These are phyloP conservation scores for Microbotryomycetes sp. DNA, from an alignment of 1,284 basidiomycete species.

Conservation along the genomic window DNA sequence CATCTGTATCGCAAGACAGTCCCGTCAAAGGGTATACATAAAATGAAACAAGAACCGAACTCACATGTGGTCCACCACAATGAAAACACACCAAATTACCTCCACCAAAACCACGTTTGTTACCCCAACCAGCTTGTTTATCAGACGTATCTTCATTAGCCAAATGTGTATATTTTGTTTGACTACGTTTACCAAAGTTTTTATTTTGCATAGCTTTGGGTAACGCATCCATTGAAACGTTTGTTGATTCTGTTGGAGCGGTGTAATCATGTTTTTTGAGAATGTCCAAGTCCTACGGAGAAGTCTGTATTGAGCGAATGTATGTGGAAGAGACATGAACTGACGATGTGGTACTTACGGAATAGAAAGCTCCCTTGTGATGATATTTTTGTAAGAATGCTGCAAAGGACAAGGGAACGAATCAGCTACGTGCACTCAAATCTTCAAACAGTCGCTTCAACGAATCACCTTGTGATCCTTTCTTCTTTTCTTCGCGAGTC, in stretches of 20 bases:
- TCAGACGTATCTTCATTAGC: slow-evolving; percentile 86
- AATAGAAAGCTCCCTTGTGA: slow-evolving; percentile 97
- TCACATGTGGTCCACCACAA: slow-evolving; percentile 48
- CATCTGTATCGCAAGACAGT: slow-evolving; percentile 28
- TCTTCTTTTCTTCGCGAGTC: slow-evolving; percentile 65
- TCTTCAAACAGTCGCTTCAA: not conserved
- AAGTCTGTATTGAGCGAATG: not conserved
- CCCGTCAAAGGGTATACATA: not conserved
- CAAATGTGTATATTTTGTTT: slow-evolving; percentile 89
- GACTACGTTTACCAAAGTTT: slow-evolving; percentile 87
- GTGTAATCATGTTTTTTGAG: slow-evolving; percentile 78
- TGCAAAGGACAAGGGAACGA: not conserved
- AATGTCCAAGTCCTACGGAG: slow-evolving; percentile 72
- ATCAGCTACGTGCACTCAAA: not conserved
- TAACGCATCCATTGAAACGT: slow-evolving; percentile 70
- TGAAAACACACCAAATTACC: slow-evolving; percentile 58
- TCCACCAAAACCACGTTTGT: slow-evolving; percentile 39
- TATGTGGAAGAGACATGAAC: not conserved
- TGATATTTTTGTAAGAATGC: slow-evolving; percentile 97
- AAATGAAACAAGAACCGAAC: not conserved
- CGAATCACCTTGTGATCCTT: slow-evolving; percentile 58
- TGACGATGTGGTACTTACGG: slow-evolving; percentile 52
- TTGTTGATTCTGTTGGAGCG: slow-evolving; percentile 74
- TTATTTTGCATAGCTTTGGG: slow-evolving; percentile 96
- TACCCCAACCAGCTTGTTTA: slow-evolving; percentile 53